Conservation (phyloP, 1,139 yeast genomes). For the Yamadazyma triangularis region DNA sequence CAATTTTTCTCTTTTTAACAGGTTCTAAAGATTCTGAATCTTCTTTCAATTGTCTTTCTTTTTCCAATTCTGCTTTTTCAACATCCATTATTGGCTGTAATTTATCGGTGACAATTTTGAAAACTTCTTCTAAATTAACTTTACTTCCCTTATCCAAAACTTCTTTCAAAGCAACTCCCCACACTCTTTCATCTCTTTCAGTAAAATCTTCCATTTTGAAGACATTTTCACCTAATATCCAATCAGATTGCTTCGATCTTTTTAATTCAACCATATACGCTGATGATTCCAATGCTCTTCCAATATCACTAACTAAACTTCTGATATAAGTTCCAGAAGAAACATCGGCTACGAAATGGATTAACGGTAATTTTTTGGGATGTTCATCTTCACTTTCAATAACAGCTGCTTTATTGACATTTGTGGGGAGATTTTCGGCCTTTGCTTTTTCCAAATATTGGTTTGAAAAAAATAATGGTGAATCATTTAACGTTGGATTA, state of each 20-base stretch:
- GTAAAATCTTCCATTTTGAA: constrained; percentile 61
- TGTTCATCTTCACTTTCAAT: constrained; percentile 20
- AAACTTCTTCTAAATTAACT: constrained; percentile 22
- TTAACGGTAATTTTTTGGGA: constrained; percentile 48
- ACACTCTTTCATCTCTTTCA: constrained; percentile 51
- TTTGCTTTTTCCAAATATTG: constrained; percentile 38
- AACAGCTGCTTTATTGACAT: constrained; percentile 13
- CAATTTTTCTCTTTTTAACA: not conserved
- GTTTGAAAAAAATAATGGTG: constrained; percentile 53
- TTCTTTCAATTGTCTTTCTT: not conserved
- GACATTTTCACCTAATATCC: constrained; percentile 71
- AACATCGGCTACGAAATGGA: constrained; percentile 73
- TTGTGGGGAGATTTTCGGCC: not conserved
- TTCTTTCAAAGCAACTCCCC: constrained; percentile 61
- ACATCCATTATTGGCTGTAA: constrained; percentile 2
- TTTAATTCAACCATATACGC: constrained; percentile 87
- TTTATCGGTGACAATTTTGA: constrained; percentile 12
- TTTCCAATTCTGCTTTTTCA: not conserved
- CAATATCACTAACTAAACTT: constrained; percentile 84
- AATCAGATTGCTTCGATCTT: constrained; percentile 73
- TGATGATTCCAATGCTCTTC: constrained; percentile 72
- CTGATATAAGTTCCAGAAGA: constrained; percentile 96
- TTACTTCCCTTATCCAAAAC: constrained; percentile 39
- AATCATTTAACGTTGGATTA: constrained; percentile 62
- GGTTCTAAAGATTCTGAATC: not conserved